A percentile compares a stretch with the other conserved stretches of the same genome.
These are phyloP conservation scores for Halophytophthora batemanensis DNA, from an alignment of 352 stramenopile species.

Conservation along the genomic window DNA sequence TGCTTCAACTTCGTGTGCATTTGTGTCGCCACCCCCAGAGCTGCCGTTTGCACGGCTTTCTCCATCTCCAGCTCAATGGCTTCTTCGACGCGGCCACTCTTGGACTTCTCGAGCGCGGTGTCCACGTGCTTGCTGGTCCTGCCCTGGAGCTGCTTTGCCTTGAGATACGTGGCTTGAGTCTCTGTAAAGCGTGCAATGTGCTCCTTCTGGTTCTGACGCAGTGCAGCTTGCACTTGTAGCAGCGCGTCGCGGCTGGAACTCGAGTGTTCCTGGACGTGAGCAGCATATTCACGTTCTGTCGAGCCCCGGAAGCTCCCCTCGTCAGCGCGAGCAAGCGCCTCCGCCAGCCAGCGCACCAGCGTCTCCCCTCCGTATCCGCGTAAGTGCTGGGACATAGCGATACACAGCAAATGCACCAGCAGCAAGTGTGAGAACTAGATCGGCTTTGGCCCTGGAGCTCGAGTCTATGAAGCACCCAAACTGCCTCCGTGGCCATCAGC, in stretches of 20 bases:
- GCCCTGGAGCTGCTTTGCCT: not conserved
- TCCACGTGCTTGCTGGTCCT: too few species aligned
- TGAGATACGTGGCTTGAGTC: slow-evolving; percentile 27
- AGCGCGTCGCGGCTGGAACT: slow-evolving; percentile 35
- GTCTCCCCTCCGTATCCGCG: slow-evolving; percentile 23
- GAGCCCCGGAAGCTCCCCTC: slow-evolving; percentile 4
- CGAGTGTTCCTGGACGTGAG: slow-evolving; percentile 31
- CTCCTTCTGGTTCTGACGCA: slow-evolving; percentile 34
- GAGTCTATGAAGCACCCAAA: too few species aligned
- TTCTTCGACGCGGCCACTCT: not conserved
- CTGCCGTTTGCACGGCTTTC: slow-evolving; percentile 17
- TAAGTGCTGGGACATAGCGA: slow-evolving; percentile 24
- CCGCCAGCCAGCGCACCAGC: slow-evolving; percentile 20
- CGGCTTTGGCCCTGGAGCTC: too few species aligned
- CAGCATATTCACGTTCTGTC: slow-evolving; percentile 34
- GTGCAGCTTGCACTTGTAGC: slow-evolving; percentile 33
- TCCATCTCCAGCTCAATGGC: slow-evolving; percentile 31
- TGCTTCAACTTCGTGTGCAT: slow-evolving; percentile 16
- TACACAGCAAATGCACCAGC: too few species aligned
- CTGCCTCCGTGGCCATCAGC: not conserved
- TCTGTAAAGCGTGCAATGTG: slow-evolving; percentile 39
- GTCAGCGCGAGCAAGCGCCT: slow-evolving; percentile 5
- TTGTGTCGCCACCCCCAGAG: slow-evolving; percentile 13
- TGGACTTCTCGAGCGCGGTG: too few species aligned
- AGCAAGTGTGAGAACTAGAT: not conserved